These are phyloP conservation scores for Urostyla sp. DNA, from an alignment of 73 alveolate genomes.

Conservation along the genomic window DNA sequence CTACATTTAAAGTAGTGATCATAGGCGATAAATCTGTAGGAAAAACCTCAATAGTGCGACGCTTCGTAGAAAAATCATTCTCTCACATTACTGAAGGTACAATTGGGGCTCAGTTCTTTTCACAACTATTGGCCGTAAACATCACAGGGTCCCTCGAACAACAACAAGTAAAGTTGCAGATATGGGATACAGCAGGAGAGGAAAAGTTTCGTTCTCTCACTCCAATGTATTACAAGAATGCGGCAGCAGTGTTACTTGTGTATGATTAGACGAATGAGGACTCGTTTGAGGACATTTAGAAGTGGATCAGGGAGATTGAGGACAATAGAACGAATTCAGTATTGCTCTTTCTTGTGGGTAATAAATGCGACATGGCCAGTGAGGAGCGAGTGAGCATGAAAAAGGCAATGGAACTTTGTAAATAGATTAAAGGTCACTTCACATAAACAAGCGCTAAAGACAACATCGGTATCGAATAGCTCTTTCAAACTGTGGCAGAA, in stretches of 20 bases:
- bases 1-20: slow-evolving; percentile 25
- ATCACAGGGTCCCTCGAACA: slow-evolving; percentile 16
- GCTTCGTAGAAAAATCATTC: slow-evolving; percentile 22
- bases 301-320: slow-evolving; percentile 38
- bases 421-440: slow-evolving; percentile 4
- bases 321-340: slow-evolving; percentile 1
- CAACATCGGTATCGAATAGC: slow-evolving; percentile 1
- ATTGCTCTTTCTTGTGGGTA: slow-evolving; percentile 1
- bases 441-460: slow-evolving; percentile 20
- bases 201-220: slow-evolving; percentile 69
- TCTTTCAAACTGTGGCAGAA: background rate
- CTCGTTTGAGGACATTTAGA: slow-evolving; percentile 58
- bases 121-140: background rate
- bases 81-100: slow-evolving; percentile 10
- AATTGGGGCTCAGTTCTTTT: slow-evolving; percentile 28
- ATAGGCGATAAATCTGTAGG: slow-evolving; percentile 46
- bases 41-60: slow-evolving; percentile 5
- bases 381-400: background rate
- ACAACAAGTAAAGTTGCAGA: slow-evolving; percentile 23
- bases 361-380: slow-evolving; percentile 34
- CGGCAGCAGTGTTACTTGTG: slow-evolving; percentile 67
- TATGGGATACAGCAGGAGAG: slow-evolving; percentile 83
- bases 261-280: slow-evolving; percentile 69
- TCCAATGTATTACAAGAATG: slow-evolving; percentile 69
- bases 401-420: slow-evolving; percentile 22